Evolutionary conservation across 108 stramenopile genomes (phyloP).

Genomic region (Cyclotella choctawhatcheeana): DNA sequence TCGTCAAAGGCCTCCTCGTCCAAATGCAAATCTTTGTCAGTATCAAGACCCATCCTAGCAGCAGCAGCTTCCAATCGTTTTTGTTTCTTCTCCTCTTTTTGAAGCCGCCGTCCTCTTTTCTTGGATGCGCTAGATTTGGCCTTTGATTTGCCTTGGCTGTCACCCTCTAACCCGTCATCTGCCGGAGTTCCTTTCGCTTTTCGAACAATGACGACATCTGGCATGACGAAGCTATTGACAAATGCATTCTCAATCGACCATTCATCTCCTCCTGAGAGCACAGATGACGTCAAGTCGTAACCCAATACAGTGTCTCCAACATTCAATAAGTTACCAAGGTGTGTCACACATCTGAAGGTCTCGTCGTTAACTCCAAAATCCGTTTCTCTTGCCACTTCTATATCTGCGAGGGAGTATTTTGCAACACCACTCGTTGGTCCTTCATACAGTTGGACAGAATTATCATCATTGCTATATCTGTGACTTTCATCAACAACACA

Average conservation of each 20-base stretch:
- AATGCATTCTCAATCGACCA: constrained; percentile 57
- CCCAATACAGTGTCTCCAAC: constrained; percentile 96
- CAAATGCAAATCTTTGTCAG: constrained; percentile 49
- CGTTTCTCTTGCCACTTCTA: constrained; percentile 88
- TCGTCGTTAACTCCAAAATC: constrained; percentile 95
- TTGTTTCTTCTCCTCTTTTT: constrained; percentile 76
- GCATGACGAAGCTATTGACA: constrained; percentile 71
- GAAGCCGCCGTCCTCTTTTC: constrained; percentile 59
- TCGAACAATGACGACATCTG: constrained; percentile 95
- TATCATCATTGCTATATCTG: constrained; percentile 24
- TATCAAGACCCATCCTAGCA: constrained; percentile 85
- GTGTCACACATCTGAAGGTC: constrained; percentile 84
- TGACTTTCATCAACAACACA: constrained; percentile 39
- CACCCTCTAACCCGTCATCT: constrained; percentile 10
- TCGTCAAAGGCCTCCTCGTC: constrained; percentile 43
- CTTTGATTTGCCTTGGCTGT: constrained; percentile 25
- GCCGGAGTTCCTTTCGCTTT: constrained; percentile 70
- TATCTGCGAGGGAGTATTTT: constrained; percentile 92
- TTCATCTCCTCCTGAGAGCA: constrained; percentile 60
- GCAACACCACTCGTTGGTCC: constrained; percentile 46
- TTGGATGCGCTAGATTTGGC: constrained; percentile 59
- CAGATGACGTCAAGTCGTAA: constrained; percentile 86
- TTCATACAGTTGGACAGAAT: constrained; percentile 30
- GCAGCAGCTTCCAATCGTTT: constrained; percentile 72
- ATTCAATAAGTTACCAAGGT: constrained; percentile 92